Base-by-base conservation (phyloP, 2,329 filamentous ascomycete species). In the Exutisphaerella laricina region DNA sequence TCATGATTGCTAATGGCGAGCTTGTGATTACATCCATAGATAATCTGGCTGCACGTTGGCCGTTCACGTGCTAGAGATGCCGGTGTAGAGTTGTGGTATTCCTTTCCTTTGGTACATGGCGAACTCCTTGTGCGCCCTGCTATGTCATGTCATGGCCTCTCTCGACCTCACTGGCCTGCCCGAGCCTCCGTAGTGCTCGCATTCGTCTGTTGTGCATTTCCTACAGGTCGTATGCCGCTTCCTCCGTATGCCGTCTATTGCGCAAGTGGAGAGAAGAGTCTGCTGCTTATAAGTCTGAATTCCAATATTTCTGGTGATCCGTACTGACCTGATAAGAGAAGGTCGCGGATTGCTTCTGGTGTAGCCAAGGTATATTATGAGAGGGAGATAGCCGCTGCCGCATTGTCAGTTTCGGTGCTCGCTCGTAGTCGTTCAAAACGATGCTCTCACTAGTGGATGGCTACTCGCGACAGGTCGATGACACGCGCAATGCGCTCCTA, bases 401-500 rank as follows among this genome's bases (percentile, higher is more conserved):
- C 3, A n/a, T 30, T 34, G 34, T 56, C 41, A 37, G 61, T 31
- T 31, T 39, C 12, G 5, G 17, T 35, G 26, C 35, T 14, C 8
- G 9, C 10, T 34, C 21, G 7, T 12, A 10, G 18, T 14, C 29
- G 40, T 25, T 16, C 4, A n/a, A n/a, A n/a, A n/a, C n/a, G n/a
- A n/a, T 31, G 30, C 17, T 76, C 54, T 75, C 79, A 94, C 88
- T 97, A 98, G 74, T 98, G 92, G 63, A 98, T 85, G 47, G 86
- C 88, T 60, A 96, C 83, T 62, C 89, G 82, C 50, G 88, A 92
- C 66, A 96, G 74, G 70, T 97, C 92, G 67, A 98, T 92, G 72
- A 97, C 78, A 76, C 89, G 90, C 63, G 86, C 83, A 70, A 98
- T 95, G 76, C 92, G 88, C 83, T 98, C 92, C 90, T 96, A 59